A percentile compares a stretch with the other conserved stretches of the same genome.
Conservation (phyloP, 164 flowering plant genomes). For the Piper betle region DNA sequence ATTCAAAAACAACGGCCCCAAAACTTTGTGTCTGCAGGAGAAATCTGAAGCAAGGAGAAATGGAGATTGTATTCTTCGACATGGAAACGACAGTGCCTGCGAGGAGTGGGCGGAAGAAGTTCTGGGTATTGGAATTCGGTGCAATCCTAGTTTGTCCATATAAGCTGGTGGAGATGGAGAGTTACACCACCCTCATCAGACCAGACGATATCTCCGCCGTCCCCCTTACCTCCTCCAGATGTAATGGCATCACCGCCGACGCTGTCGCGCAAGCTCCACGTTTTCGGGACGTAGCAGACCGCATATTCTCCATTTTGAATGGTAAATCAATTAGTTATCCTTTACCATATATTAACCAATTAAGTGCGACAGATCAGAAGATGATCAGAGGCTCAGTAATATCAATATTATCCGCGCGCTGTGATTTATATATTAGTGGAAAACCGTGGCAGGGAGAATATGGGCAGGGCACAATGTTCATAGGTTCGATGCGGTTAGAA, state of each 20-base stretch:
- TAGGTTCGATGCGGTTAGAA: constrained; percentile 69
- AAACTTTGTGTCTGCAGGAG: neutral
- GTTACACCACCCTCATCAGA: constrained; percentile 66
- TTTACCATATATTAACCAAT: too few species aligned
- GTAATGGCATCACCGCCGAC: constrained; percentile 52
- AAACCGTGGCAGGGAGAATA: constrained; percentile 34
- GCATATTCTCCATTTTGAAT: constrained; percentile 48
- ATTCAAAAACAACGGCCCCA: neutral
- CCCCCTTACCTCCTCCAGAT: constrained; percentile 34
- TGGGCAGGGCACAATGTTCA: constrained; percentile 98
- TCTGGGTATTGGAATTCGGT: constrained; percentile 74
- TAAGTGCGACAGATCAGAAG: too few species aligned
- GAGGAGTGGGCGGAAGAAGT: constrained; percentile 27
- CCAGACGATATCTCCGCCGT: constrained; percentile 60
- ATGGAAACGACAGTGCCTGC: constrained; percentile 78
- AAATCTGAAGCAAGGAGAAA: neutral
- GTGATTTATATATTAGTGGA: neutral
- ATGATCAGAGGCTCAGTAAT: too few species aligned
- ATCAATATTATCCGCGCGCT: too few species aligned
- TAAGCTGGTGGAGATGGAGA: constrained; percentile 64
- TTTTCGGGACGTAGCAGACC: constrained; percentile 70
- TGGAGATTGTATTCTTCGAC: constrained; percentile 83
- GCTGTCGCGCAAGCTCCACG: constrained; percentile 48
- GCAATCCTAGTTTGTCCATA: constrained; percentile 71
- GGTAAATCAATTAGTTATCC: too few species aligned